Percentiles rank a stretch among this genome's conserved stretches.
These are phyloP conservation scores for Boletus rubropictus DNA, from an alignment of 768 basidiomycete species.

Conservation along the genomic window DNA sequence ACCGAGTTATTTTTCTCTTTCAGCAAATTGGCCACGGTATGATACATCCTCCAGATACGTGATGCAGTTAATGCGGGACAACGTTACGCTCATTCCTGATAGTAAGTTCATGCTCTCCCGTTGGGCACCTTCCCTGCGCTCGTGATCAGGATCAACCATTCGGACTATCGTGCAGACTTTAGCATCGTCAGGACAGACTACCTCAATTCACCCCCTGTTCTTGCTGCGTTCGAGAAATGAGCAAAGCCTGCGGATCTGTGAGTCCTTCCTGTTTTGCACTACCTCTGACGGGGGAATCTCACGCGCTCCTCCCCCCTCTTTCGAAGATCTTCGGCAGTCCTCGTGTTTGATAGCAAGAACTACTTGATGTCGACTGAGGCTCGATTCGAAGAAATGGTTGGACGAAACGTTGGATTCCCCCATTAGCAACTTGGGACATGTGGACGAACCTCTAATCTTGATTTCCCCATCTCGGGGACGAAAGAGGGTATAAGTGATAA, in stretches of 20 bases:
- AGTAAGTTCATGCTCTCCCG: conserved; percentile 26
- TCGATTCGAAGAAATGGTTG: no score
- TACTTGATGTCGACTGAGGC: no score
- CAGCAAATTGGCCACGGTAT: conserved; percentile 41
- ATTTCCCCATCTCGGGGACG: background rate
- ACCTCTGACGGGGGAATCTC: background rate
- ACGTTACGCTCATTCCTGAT: conserved; percentile 50
- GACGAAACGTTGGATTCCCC: background rate
- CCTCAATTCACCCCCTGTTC: conserved; percentile 11
- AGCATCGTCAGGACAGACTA: conserved; percentile 8
- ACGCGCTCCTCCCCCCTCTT: background rate
- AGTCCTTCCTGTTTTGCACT: background rate
- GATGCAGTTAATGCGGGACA: conserved; percentile 46
- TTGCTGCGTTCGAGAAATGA: conserved; percentile 18
- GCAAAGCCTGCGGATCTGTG: background rate
- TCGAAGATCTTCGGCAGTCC: background rate
- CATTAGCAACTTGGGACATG: background rate
- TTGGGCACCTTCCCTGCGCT: background rate
- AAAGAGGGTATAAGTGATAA: no score
- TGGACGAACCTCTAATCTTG: background rate
- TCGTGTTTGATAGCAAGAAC: no score
- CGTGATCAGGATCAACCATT: background rate
- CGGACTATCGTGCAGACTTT: conserved; percentile 1
- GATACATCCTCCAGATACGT: conserved; percentile 31
- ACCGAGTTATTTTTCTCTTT: background rate